Evolutionary conservation across 305 asterid species (phyloP).

Genomic region (Coffea humblotiana): DNA sequence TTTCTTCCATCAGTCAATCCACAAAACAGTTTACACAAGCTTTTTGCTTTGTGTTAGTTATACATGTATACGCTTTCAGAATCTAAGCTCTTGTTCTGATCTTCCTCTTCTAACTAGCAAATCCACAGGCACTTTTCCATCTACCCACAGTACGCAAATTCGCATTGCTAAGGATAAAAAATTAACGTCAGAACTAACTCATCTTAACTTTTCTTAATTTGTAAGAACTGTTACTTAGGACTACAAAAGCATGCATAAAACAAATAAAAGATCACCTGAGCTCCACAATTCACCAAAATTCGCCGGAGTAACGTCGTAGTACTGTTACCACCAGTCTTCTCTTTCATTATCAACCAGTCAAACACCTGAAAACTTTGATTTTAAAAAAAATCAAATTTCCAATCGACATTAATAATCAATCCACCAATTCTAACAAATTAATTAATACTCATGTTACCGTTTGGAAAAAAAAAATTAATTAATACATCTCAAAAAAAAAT

Average conservation of each 20-base stretch:
- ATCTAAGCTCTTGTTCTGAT: background rate
- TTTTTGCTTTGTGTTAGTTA: background rate
- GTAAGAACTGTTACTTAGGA: background rate
- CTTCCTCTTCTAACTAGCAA: background rate
- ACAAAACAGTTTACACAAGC: background rate
- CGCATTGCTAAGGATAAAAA: background rate
- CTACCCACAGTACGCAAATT: background rate
- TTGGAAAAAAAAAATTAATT: background rate
- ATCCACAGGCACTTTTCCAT: background rate
- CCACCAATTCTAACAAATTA: background rate
- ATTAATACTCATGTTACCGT: no score
- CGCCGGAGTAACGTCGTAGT: conserved; percentile 57
- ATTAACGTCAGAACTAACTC: no score
- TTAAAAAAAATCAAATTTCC: background rate
- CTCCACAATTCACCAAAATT: conserved; percentile 62
- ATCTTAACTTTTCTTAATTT: no score
- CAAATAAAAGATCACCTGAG: conserved; percentile 58
- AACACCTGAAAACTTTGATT: conserved; percentile 23
- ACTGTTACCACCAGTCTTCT: conserved; percentile 46
- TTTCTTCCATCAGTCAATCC: background rate
- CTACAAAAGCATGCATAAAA: background rate
- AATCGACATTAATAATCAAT: background rate
- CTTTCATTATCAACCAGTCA: conserved; percentile 59
- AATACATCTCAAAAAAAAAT: background rate
- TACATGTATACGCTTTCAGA: no score